Evolutionary conservation across 2,329 filamentous ascomycete species (phyloP), one percentile per base, ranked within the genome.

Genomic region (Camillea tinctor): DNA sequence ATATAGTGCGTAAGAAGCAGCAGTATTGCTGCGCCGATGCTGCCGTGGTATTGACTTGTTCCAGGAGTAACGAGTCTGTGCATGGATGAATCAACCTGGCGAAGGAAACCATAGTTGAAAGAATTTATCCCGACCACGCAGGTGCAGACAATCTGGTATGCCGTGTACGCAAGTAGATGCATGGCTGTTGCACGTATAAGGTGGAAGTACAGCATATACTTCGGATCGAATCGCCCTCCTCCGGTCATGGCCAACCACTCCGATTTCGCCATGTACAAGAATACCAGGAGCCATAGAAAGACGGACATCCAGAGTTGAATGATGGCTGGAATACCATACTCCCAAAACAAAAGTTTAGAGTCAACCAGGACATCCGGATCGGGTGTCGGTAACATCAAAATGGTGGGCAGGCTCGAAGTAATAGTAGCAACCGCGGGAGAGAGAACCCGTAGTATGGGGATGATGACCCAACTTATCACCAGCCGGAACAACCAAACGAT

Each of bases 81-180:
- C 15, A 13, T 21, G 11, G 49, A 13, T 3, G n/a, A 19, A 2
- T 26, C 8, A 20, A 26, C 50, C 23, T 30, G 9, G 23, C 17
- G 13, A 44, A 44, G 11, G 36, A 11, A 20, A 19, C 7, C 50
- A 17, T 22, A 51, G 19, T 13, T 22, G 19, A 5, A 22, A 8
- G 21, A 51, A 9, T 24, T 51, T 8, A 51, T 51, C 2, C 26
- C 50, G 11, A 51, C 49, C 13, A 66, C 49, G 21, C 52, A 51
- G n/a, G 60, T 36, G 23, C 59, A 66, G 21, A 62, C 56, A 1
- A 69, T 11, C 30, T 72, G 70, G 52, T 72, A 71, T 1, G 64
- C 65, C 17, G 68, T 72, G 22, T 67, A 68, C 48, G 68, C 60
- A 7, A 71, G 2, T 3, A 71, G 22, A 36, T 71, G 70, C 58